Conservation (phyloP, 768 basidiomycete species). For the Xanthoconium purpureum region DNA sequence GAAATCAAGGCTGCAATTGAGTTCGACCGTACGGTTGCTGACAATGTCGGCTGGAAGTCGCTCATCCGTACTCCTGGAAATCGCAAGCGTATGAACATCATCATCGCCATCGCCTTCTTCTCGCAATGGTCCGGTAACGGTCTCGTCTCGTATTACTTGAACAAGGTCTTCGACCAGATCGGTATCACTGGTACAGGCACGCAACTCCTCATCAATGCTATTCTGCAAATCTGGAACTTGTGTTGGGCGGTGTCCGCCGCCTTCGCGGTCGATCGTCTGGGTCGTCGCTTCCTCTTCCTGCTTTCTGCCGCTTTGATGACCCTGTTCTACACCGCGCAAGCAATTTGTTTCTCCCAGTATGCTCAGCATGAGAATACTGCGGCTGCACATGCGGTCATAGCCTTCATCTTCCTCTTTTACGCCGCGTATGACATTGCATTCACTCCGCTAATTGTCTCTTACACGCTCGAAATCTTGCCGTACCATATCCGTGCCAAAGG, state of each 20-base stretch:
- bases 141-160: constrained; percentile 81
- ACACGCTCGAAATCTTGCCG: constrained; percentile 87
- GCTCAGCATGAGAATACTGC: constrained; percentile 36
- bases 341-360: constrained; percentile 60
- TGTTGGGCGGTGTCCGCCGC: constrained; percentile 57
- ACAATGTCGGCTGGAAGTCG: constrained; percentile 66
- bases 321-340: constrained; percentile 66
- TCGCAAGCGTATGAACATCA: constrained; percentile 71
- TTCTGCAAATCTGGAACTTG: constrained; percentile 82
- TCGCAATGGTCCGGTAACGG: constrained; percentile 87
- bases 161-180: constrained; percentile 64
- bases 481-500: constrained; percentile 83
- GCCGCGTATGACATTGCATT: constrained; percentile 79
- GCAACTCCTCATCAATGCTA: constrained; percentile 81
- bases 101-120: constrained; percentile 77
- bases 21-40: constrained; percentile 57
- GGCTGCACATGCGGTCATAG: constrained; percentile 72
- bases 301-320: constrained; percentile 57
- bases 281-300: constrained; percentile 71
- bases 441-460: constrained; percentile 81
- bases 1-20: constrained; percentile 80
- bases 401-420: constrained; percentile 82
- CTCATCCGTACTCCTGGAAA: constrained; percentile 69
- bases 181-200: constrained; percentile 59
- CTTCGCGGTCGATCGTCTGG: constrained; percentile 59